These are phyloP conservation scores for Rosa persica DNA, from an alignment of 306 rosid genomes.

Conservation along the genomic window DNA sequence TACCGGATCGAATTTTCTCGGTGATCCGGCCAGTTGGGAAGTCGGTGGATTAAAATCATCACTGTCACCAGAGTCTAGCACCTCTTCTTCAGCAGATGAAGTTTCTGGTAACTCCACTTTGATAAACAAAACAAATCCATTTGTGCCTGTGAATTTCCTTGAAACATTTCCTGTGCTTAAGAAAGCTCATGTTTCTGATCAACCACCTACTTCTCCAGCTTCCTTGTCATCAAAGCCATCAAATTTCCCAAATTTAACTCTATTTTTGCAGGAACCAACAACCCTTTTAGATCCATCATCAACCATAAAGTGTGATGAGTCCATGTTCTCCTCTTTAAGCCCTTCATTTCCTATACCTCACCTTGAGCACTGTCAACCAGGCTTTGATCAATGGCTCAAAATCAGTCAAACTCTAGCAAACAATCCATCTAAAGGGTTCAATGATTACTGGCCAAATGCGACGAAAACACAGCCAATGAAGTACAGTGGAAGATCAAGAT, in stretches of 20 bases:
- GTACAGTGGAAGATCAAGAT: slow-evolving; percentile 36
- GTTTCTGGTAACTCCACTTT: slow-evolving; percentile 29
- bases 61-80: slow-evolving; percentile 38
- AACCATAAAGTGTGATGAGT: not conserved
- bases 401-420: slow-evolving; percentile 28
- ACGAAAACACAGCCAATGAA: slow-evolving; percentile 76
- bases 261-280: slow-evolving; percentile 59
- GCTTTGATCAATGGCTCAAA: slow-evolving; percentile 40
- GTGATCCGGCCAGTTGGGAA: slow-evolving; percentile 42
- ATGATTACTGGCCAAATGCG: slow-evolving; percentile 58
- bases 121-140: slow-evolving; percentile 20
- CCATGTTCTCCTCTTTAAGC: slow-evolving; percentile 18
- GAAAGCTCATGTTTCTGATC: slow-evolving; percentile 28
- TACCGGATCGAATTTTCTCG: slow-evolving; percentile 46
- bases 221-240: slow-evolving; percentile 34
- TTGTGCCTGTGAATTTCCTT: slow-evolving; percentile 61
- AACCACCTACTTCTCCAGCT: slow-evolving; percentile 29
- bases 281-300: slow-evolving; percentile 32
- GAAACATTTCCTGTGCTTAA: slow-evolving; percentile 59
- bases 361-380: slow-evolving; percentile 28
- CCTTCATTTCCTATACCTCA: slow-evolving; percentile 33
- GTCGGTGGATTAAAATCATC: slow-evolving; percentile 38
- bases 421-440: slow-evolving; percentile 38
- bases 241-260: slow-evolving; percentile 56
- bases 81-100: slow-evolving; percentile 44